A percentile compares a stretch with the other conserved stretches of the same genome.
Evolutionary conservation across 352 stramenopile species (phyloP).

Genomic region (Pythium sp.): DNA sequence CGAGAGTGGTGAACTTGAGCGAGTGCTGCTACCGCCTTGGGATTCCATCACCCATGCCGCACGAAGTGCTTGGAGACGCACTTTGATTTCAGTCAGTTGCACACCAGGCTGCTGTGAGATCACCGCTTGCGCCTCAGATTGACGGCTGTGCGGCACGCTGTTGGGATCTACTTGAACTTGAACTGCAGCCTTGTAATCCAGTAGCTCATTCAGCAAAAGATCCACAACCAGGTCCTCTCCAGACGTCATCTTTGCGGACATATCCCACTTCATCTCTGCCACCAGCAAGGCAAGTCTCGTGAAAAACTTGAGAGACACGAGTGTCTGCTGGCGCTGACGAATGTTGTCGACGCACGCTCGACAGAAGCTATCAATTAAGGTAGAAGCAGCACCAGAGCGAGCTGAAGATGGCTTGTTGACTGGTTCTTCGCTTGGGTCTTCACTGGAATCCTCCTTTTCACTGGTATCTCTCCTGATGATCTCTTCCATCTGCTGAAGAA

Average conservation of each 20-base stretch:
- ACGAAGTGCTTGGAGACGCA: slow-evolving; percentile 57
- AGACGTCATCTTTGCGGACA: background rate
- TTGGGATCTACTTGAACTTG: background rate
- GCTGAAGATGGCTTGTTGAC: background rate
- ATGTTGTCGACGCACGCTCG: slow-evolving; percentile 28
- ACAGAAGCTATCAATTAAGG: slow-evolving; percentile 25
- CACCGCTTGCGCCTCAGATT: slow-evolving; percentile 13
- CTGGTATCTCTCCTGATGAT: slow-evolving; percentile 20
- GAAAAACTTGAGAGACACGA: slow-evolving; percentile 34
- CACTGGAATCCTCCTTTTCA: slow-evolving; percentile 9
- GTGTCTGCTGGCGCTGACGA: slow-evolving; percentile 13
- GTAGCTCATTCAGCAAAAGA: slow-evolving; percentile 26
- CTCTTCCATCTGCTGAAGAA: slow-evolving; percentile 36
- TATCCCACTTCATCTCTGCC: slow-evolving; percentile 18
- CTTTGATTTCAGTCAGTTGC: slow-evolving; percentile 34
- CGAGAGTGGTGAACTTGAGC: slow-evolving; percentile 16
- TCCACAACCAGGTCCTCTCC: slow-evolving; percentile 5
- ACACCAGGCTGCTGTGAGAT: slow-evolving; percentile 18
- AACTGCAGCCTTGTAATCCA: slow-evolving; percentile 25
- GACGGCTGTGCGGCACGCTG: background rate
- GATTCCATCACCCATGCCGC: slow-evolving; percentile 47
- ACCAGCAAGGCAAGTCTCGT: slow-evolving; percentile 32
- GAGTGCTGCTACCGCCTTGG: background rate
- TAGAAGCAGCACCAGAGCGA: background rate
- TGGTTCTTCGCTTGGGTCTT: background rate